Evolutionary conservation across 139 green algal species (phyloP).

Genomic region (Tetratostichococcus sp.): DNA sequence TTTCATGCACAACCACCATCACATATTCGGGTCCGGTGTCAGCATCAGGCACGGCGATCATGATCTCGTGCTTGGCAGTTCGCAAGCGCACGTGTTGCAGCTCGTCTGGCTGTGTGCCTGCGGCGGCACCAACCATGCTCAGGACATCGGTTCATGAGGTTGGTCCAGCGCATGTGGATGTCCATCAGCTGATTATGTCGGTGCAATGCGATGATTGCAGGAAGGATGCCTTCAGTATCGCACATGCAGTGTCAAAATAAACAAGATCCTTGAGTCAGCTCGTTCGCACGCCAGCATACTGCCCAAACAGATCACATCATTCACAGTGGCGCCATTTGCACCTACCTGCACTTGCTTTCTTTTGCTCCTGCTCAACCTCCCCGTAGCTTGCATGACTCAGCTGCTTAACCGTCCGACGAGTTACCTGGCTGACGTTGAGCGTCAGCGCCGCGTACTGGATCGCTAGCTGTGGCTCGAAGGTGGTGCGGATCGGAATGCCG

Average conservation of each 20-base stretch:
- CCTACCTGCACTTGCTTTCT: too few species aligned
- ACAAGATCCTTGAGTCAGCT: too few species aligned
- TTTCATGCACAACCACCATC: neutral
- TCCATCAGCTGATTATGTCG: neutral
- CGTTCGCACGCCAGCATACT: too few species aligned
- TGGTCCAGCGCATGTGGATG: too few species aligned
- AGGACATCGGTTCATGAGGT: too few species aligned
- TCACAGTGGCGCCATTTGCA: too few species aligned
- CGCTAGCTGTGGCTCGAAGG: slow-evolving; percentile 75
- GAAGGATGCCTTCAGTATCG: too few species aligned
- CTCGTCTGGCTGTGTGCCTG: slow-evolving; percentile 72
- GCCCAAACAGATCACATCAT: too few species aligned
- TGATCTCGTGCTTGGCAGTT: slow-evolving; percentile 82
- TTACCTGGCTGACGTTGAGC: slow-evolving; percentile 68
- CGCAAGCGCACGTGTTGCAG: slow-evolving; percentile 80
- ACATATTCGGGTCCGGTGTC: neutral
- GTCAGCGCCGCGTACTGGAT: slow-evolving; percentile 56
- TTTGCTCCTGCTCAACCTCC: too few species aligned
- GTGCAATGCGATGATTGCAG: too few species aligned
- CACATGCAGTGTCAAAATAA: too few species aligned
- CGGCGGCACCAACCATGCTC: neutral
- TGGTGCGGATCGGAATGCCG: slow-evolving; percentile 81
- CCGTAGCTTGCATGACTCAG: slow-evolving; percentile 23
- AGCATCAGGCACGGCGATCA: slow-evolving; percentile 62
- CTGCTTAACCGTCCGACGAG: slow-evolving; percentile 65